Conservation (phyloP, 2,329 filamentous ascomycete genomes). For the Fusarium beomiforme region DNA sequence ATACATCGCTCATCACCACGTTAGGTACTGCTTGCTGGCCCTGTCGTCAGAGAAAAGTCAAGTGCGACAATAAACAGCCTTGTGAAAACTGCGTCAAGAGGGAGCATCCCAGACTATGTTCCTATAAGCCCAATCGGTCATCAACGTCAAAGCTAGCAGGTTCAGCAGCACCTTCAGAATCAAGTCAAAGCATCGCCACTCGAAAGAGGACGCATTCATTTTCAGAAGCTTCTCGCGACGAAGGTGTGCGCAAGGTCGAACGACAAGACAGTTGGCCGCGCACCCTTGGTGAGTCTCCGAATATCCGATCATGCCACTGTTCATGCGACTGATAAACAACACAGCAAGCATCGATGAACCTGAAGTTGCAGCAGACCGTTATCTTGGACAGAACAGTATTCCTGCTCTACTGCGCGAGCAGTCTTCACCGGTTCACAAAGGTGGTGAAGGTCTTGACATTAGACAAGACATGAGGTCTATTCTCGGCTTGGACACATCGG, state of each 20-base stretch:
- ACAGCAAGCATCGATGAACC: conserved; percentile 61
- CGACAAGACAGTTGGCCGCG: conserved; percentile 56
- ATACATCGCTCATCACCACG: conserved; percentile 23
- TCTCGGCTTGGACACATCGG: conserved; percentile 71
- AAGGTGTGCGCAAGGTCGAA: conserved; percentile 46
- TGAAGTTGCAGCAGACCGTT: conserved; percentile 66
- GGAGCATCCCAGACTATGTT: conserved; percentile 71
- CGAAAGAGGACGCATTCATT: conserved; percentile 51
- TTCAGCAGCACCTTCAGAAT: conserved; percentile 42
- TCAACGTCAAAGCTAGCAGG: conserved; percentile 50
- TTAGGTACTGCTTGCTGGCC: conserved; percentile 73
- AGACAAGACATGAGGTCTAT: conserved; percentile 74
- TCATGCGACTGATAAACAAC: conserved; percentile 30
- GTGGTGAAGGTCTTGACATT: conserved; percentile 64
- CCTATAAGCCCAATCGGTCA: conserved; percentile 70
- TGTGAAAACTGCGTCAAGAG: conserved; percentile 75
- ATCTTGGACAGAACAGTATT: conserved; percentile 74
- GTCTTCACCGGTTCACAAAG: conserved; percentile 62
- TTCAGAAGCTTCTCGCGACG: conserved; percentile 44
- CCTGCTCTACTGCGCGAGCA: conserved; percentile 72
- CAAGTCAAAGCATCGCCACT: conserved; percentile 25
- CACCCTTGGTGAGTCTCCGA: conserved; percentile 49
- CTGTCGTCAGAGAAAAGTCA: conserved; percentile 74
- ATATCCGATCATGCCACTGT: conserved; percentile 19
- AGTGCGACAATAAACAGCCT: conserved; percentile 75